Evolutionary conservation across 2,329 filamentous ascomycete species (phyloP).

Genomic region (Colletotrichum caudatum): DNA sequence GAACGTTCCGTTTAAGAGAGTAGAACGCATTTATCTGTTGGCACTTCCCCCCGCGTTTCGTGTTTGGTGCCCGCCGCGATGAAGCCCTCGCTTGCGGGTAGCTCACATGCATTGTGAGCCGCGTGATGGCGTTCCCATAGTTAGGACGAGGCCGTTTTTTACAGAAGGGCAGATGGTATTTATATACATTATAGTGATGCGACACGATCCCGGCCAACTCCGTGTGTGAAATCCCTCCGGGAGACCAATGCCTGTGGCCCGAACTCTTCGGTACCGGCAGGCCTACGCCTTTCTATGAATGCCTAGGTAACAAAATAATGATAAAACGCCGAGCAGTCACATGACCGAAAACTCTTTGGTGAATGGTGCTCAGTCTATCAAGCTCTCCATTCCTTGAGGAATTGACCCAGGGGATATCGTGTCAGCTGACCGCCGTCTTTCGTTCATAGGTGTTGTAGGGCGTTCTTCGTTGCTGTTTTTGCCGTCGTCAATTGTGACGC

Average conservation of each 20-base stretch:
- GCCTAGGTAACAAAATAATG: conserved; percentile 7
- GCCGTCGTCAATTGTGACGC: conserved; percentile 8
- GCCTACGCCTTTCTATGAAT: conserved; percentile 30
- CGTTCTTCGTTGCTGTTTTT: conserved; percentile 27
- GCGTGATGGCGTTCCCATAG: background rate
- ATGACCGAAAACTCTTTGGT: background rate
- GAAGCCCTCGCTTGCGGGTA: conserved; percentile 17
- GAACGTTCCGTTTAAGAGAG: background rate
- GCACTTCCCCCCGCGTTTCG: background rate
- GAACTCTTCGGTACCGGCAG: conserved; percentile 39
- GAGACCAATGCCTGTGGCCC: conserved; percentile 19
- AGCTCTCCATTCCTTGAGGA: conserved; percentile 55
- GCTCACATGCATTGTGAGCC: background rate
- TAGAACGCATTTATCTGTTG: conserved; percentile 9
- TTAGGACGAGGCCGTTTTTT: conserved; percentile 12
- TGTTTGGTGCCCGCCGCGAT: conserved; percentile 8
- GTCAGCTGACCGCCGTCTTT: conserved; percentile 42
- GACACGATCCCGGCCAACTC: conserved; percentile 21
- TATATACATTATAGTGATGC: conserved; percentile 20
- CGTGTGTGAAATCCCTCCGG: conserved; percentile 13
- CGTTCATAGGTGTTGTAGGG: conserved; percentile 34
- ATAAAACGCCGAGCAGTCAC: conserved; percentile 5
- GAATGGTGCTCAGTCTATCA: conserved; percentile 49
- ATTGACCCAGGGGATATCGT: conserved; percentile 60
- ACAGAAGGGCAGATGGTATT: conserved; percentile 14